Evolutionary conservation across 441 rosid species (phyloP).

Genomic region (Erodium trifolium): DNA sequence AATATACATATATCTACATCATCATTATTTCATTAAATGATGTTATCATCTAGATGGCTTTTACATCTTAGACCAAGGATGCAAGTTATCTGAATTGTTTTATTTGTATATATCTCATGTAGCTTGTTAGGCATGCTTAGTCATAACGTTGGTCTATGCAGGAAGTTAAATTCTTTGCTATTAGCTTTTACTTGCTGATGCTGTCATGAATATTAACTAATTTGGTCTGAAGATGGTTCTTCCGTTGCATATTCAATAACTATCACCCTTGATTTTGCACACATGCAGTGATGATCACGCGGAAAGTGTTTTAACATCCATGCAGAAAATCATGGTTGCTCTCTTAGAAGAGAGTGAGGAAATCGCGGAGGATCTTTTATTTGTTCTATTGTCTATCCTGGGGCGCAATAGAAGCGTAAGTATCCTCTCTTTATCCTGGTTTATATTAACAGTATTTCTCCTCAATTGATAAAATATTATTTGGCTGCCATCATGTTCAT

Average conservation of each 20-base stretch:
- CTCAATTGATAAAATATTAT: conserved; percentile 13
- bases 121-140: conserved; percentile 8
- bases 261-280: conserved; percentile 15
- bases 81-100: neutral
- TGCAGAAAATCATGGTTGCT: conserved; percentile 84
- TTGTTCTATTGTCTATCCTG: conserved; percentile 57
- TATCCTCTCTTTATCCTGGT: conserved; percentile 19
- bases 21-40: neutral
- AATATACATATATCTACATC: neutral
- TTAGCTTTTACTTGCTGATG: neutral
- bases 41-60: neutral
- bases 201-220: conserved; percentile 7
- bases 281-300: conserved; percentile 89
- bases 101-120: neutral
- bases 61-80: conserved; percentile 3
- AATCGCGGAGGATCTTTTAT: conserved; percentile 70
- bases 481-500: conserved; percentile 8
- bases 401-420: conserved; percentile 82
- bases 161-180: neutral
- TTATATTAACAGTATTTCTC: conserved; percentile 8
- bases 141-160: neutral
- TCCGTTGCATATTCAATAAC: conserved; percentile 2
- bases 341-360: conserved; percentile 97
- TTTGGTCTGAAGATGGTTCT: conserved; percentile 17
- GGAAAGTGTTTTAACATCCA: conserved; percentile 77